A percentile compares a stretch with the other conserved stretches of the same genome.
phyloP scores from a whole-genome alignment of 345 rosid species.

The Citrus unshiu region DNA sequence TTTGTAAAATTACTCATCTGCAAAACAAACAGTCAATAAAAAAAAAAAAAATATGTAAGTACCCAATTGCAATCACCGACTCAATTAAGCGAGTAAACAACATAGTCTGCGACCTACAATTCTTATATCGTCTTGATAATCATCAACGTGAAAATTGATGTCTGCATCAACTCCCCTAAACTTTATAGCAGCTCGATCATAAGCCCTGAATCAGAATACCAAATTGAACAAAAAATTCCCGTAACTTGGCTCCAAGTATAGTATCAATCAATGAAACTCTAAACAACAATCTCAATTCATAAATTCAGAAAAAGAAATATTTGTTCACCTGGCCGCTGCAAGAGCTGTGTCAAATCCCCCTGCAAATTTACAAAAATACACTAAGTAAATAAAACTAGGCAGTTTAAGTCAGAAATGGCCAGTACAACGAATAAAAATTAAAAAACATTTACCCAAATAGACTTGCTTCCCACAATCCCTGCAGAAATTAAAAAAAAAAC shows the following conservation, averaged over 20 bases:
- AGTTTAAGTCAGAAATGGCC: not conserved
- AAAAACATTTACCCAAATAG: constrained; percentile 51
- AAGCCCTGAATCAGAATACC: constrained; percentile 46
- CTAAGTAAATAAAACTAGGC: not conserved
- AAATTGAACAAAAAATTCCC: not conserved
- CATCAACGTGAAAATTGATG: constrained; percentile 60
- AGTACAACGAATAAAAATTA: not conserved
- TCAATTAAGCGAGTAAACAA: too few species aligned
- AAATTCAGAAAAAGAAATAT: not conserved
- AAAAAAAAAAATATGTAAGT: not conserved
- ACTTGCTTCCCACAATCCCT: constrained; percentile 94
- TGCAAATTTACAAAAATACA: constrained; percentile 9
- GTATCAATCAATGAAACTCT: too few species aligned
- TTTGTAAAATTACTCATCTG: constrained; percentile 60
- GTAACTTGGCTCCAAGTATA: not conserved
- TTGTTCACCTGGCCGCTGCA: constrained; percentile 73
- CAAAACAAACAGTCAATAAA: not conserved
- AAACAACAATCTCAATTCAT: too few species aligned
- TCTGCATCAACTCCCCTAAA: constrained; percentile 82
- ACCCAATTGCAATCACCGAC: not conserved
- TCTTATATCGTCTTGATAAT: constrained; percentile 65
- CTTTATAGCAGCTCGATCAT: constrained; percentile 88
- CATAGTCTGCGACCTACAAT: constrained; percentile 32
- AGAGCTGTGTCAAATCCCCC: constrained; percentile 96
- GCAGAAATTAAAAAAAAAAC: constrained; percentile 19